A percentile compares a stretch with the other conserved stretches of the same genome.
Conservation (phyloP, 2,329 filamentous ascomycete species). For the Tolypocladium tundrense region DNA sequence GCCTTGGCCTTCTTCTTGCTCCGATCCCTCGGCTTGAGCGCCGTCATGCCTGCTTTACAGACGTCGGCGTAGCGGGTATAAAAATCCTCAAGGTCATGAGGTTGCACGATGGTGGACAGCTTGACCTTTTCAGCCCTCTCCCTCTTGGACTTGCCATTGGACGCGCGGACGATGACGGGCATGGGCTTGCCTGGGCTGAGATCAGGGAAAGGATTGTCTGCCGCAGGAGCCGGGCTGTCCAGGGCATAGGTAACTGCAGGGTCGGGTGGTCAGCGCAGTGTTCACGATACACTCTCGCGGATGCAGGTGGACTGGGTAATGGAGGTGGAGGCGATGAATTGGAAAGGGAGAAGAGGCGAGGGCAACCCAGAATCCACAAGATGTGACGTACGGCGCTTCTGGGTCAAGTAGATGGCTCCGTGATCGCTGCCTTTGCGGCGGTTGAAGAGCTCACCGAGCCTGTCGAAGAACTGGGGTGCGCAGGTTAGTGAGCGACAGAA, state of each 20-base stretch:
- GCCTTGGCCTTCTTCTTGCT: conserved; percentile 78
- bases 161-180: conserved; percentile 72
- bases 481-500: not conserved
- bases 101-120: conserved; percentile 72
- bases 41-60: conserved; percentile 80
- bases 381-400: conserved; percentile 58
- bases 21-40: conserved; percentile 85
- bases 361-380: not conserved
- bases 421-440: conserved; percentile 57
- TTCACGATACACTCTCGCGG: not conserved
- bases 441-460: conserved; percentile 58
- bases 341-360: not conserved
- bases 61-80: conserved; percentile 80
- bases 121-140: conserved; percentile 54
- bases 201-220: conserved; percentile 48
- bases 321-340: not conserved
- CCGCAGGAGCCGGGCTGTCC: conserved; percentile 30
- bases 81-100: conserved; percentile 67
- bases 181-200: conserved; percentile 47
- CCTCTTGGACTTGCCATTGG: conserved; percentile 62
- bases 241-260: conserved; percentile 31
- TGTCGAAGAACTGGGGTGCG: conserved; percentile 58
- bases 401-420: conserved; percentile 63
- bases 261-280: not conserved
- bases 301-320: too few relatives aligned